A percentile compares a stretch with the other conserved stretches of the same genome.
phyloP scores from a whole-genome alignment of 148 eudicot species.

The Chenopodium formosanum region DNA sequence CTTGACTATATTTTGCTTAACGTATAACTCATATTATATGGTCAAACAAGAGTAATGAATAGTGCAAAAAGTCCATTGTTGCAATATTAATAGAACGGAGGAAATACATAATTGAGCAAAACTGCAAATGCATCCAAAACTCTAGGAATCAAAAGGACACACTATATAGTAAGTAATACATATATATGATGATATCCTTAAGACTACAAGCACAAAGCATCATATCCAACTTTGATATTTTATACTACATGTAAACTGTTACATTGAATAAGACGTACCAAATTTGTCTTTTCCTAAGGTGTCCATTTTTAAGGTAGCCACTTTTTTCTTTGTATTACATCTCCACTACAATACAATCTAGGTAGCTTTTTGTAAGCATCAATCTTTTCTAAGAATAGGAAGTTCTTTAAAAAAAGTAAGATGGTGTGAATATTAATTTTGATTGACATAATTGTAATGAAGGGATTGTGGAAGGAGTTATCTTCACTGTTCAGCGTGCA shows the following conservation, averaged over 20 bases:
- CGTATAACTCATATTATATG: too few relatives aligned
- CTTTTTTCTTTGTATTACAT: background rate
- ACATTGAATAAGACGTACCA: background rate
- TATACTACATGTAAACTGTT: background rate
- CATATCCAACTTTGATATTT: background rate
- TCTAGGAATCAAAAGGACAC: slow-evolving; percentile 1
- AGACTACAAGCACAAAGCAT: background rate
- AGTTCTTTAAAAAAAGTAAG: background rate
- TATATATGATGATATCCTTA: background rate
- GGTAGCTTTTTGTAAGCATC: background rate
- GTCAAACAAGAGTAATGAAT: too few relatives aligned
- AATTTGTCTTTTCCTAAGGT: slow-evolving; percentile 8
- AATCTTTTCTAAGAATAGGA: slow-evolving; percentile 4
- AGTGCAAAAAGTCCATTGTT: too few relatives aligned
- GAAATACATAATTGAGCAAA: background rate
- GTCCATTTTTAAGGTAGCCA: background rate
- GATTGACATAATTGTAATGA: too few relatives aligned
- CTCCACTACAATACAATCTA: background rate
- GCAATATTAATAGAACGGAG: too few relatives aligned
- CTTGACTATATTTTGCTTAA: too few relatives aligned
- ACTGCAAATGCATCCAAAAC: slow-evolving; percentile 7
- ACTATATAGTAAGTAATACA: background rate
- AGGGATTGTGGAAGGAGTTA: too few relatives aligned
- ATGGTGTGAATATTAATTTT: background rate
- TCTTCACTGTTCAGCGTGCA: too few relatives aligned